Percentiles rank a stretch among this genome's conserved stretches.
phyloP scores from a whole-genome alignment of 768 basidiomycete genomes.

The Leccinum disarticulatum region DNA sequence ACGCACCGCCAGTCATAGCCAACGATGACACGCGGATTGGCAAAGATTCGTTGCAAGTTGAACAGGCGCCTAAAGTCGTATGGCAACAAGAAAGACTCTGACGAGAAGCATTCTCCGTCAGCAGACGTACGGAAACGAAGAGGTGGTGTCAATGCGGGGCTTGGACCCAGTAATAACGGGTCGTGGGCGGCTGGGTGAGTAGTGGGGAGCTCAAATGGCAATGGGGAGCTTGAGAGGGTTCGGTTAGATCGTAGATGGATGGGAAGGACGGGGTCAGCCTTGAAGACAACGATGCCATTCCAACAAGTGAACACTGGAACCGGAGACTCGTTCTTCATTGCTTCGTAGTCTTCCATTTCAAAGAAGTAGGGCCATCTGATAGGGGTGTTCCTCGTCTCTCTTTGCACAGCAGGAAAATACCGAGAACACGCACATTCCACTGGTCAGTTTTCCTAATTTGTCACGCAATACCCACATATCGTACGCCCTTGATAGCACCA shows the following conservation, averaged over 20 bases:
- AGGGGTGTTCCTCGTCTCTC: not conserved
- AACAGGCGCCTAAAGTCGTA: slow-evolving; percentile 44
- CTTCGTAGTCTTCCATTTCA: slow-evolving; percentile 35
- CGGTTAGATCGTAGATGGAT: slow-evolving; percentile 37
- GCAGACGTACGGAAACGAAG: slow-evolving; percentile 17
- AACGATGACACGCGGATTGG: slow-evolving; percentile 41
- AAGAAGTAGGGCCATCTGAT: slow-evolving; percentile 43
- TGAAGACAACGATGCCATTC: slow-evolving; percentile 45
- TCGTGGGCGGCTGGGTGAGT: slow-evolving; percentile 17
- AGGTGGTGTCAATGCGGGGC: slow-evolving; percentile 21
- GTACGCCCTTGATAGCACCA: slow-evolving; percentile 15
- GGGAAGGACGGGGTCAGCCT: slow-evolving; percentile 42
- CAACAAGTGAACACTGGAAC: slow-evolving; percentile 47
- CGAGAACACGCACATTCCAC: slow-evolving; percentile 10
- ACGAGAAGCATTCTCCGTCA: slow-evolving; percentile 24
- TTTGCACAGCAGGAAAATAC: not conserved
- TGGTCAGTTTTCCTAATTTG: slow-evolving; percentile 14
- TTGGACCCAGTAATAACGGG: slow-evolving; percentile 12
- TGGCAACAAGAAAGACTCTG: slow-evolving; percentile 42
- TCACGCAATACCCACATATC: slow-evolving; percentile 27
- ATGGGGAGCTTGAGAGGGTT: slow-evolving; percentile 36
- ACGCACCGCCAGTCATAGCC: slow-evolving; percentile 37
- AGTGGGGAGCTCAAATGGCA: slow-evolving; percentile 16
- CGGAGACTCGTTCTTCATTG: slow-evolving; percentile 38
- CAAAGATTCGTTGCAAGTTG: slow-evolving; percentile 36